Conservation (phyloP, 257 asterid genomes). For the Mentha longifolia region DNA sequence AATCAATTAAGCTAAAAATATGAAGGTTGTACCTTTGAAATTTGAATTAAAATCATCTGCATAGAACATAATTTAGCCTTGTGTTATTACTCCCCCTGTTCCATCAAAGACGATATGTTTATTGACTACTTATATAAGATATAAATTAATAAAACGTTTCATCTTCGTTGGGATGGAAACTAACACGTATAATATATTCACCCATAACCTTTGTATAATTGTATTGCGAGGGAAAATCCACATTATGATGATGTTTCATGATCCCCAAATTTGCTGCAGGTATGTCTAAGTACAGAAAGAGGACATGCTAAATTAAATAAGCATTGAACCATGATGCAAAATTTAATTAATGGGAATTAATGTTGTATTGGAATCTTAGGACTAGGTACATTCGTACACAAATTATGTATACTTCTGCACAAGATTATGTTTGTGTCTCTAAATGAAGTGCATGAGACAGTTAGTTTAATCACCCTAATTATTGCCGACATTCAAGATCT, state of each 20-base stretch:
- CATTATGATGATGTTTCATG: not conserved
- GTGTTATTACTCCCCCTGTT: too few relatives aligned
- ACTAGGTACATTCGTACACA: conserved; percentile 41
- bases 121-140: too few relatives aligned
- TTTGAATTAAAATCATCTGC: too few relatives aligned
- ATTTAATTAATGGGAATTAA: conserved; percentile 41
- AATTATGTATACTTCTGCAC: conserved; percentile 15
- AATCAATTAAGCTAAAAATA: too few relatives aligned
- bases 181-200: too few relatives aligned
- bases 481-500: conserved; percentile 57
- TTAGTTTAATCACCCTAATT: conserved; percentile 39
- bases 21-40: too few relatives aligned
- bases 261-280: conserved; percentile 16
- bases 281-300: conserved; percentile 22
- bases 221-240: not conserved
- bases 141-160: too few relatives aligned
- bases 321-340: conserved; percentile 28
- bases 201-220: too few relatives aligned
- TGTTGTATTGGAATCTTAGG: conserved; percentile 50
- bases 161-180: too few relatives aligned
- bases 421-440: conserved; percentile 51
- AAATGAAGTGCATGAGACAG: conserved; percentile 38
- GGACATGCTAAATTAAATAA: conserved; percentile 32
- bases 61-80: too few relatives aligned
- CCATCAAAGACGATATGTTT: too few relatives aligned